Base-by-base conservation (phyloP, 2,329 filamentous ascomycete genomes). In the Apiospora rasikravindrae region DNA sequence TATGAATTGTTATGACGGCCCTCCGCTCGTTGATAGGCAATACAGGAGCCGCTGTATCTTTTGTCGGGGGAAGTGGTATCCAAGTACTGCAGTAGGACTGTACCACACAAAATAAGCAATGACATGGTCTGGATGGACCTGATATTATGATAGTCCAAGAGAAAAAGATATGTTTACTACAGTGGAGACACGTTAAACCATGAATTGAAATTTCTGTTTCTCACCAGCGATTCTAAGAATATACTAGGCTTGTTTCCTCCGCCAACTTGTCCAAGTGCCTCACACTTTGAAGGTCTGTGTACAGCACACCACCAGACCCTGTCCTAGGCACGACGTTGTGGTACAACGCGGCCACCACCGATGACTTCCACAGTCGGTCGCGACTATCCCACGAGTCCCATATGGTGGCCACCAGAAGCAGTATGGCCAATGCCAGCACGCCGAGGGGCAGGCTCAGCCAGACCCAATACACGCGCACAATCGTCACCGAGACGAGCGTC, bases 391-490 rank as follows among this genome's bases (percentile, higher is more conserved):
- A 26, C 24, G 66, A 24, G n/a, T 10, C 13, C 40, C 40, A 44
- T 1, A 68, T 29, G n/a, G 66, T 47, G 13, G 37, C 22, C 3
- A 24, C n/a, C 4, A 67, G 40, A 5, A 67, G 37, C 40, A 67
- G 22, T 2, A 44, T 19, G 40, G 22, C 66, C 13, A 47, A 24
- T 13, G 13, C 5, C n/a, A 42, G n/a, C 40, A 68, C 40, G 5
- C 40, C 66, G 40, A 45, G 8, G n/a, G 66, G 66, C n/a, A 47
- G 24, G n/a, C 11, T 22, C 13, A 68, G 66, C 66, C 66, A 68
- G 40, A 47, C n/a, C 66, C 64, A 67, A 2, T 47, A 26, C 22
- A 68, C 66, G n/a, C 40, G 42, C n/a, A 68, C 66, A 10, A 68
- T 19, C 7, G 66, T 44, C 40, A 68, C 66, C 33, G 66, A 2